Base-by-base conservation (phyloP, 805 yeast species). In the Schwanniomyces vanrijiae region DNA sequence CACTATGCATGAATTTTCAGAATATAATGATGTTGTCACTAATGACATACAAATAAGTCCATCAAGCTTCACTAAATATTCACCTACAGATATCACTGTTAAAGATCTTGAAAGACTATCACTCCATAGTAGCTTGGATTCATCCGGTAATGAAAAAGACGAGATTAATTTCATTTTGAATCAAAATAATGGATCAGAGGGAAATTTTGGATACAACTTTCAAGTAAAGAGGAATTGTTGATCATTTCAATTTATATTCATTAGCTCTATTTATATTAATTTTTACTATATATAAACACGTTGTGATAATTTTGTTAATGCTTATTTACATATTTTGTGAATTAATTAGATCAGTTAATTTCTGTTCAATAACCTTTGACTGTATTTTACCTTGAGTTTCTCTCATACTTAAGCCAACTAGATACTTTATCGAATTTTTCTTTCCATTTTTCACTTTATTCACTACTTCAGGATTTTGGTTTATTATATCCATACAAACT, bases 351-450 rank as follows among this genome's bases (percentile, higher is more conserved):
- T 54, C 50, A 9, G 52, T 50, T 34, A 72, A 68, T 43, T 56
- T 64, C 21, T 45, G 44, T 18, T 60, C 62, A 28, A 58, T 68
- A 53, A 26, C 53, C 40, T 51, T 63, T 11, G 77, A 76, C 52
- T 52, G 64, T 22, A 78, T 69, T 49, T 69, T 77, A 3, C 97
- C 97, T 54, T 83, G 86, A 1, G 89, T 80, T 46, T 76, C 69
- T 56, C 82, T 81, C 96, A 94, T 89, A 16, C 90, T 95, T 59
- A 80, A 81, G 0, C 97, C 98, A 3, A 94, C 77, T 46, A 94
- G 70, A 57, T 73, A 88, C 56, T 90, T 88, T n/a, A 92, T 56
- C 10, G 90, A 81, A 29, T 78, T 80, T 52, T 80, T 81, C 45
- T 83, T 83, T 2, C 90, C 91, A 0, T 67, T 56, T 19, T 61